Evolutionary conservation across 2,329 filamentous ascomycete genomes (phyloP).

Genomic region (Penicillium sp.): DNA sequence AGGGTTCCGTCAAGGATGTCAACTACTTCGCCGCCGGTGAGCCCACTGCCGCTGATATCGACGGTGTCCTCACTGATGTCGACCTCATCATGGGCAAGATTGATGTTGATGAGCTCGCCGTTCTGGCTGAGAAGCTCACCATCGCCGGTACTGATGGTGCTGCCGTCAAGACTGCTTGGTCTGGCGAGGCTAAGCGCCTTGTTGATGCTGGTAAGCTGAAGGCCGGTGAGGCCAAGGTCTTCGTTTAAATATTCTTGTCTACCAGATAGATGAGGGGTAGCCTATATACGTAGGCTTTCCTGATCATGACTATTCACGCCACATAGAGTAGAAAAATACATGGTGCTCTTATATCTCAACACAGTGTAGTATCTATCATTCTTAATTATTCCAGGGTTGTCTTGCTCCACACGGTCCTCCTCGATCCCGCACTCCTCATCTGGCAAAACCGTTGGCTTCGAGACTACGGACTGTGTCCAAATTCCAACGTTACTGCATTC

Average conservation of each 20-base stretch:
- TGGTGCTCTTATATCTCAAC: background rate
- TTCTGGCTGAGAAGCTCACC: slow-evolving; percentile 75
- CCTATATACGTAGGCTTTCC: background rate
- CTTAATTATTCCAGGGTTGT: background rate
- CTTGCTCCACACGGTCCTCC: background rate
- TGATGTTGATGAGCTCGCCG: slow-evolving; percentile 85
- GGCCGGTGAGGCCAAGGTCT: slow-evolving; percentile 72
- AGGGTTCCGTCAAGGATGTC: slow-evolving; percentile 90
- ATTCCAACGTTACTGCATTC: background rate
- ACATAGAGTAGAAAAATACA: slow-evolving; percentile 18
- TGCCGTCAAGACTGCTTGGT: slow-evolving; percentile 84
- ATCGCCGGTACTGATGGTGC: slow-evolving; percentile 72
- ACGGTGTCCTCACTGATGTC: slow-evolving; percentile 78
- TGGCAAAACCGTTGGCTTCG: background rate
- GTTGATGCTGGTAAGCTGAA: slow-evolving; percentile 81
- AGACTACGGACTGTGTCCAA: background rate
- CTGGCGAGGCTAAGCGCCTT: slow-evolving; percentile 73
- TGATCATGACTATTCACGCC: slow-evolving; percentile 17
- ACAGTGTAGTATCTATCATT: background rate
- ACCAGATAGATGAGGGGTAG: slow-evolving; percentile 8
- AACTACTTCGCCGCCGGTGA: slow-evolving; percentile 88
- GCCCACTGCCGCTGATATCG: slow-evolving; percentile 72
- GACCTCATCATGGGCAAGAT: slow-evolving; percentile 86
- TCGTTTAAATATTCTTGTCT: slow-evolving; percentile 29
- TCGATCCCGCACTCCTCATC: too few species aligned